A percentile compares a stretch with the other conserved stretches of the same genome.
These are phyloP conservation scores for Heliosperma pusillum DNA, from an alignment of 148 eudicot species.

Conservation along the genomic window DNA sequence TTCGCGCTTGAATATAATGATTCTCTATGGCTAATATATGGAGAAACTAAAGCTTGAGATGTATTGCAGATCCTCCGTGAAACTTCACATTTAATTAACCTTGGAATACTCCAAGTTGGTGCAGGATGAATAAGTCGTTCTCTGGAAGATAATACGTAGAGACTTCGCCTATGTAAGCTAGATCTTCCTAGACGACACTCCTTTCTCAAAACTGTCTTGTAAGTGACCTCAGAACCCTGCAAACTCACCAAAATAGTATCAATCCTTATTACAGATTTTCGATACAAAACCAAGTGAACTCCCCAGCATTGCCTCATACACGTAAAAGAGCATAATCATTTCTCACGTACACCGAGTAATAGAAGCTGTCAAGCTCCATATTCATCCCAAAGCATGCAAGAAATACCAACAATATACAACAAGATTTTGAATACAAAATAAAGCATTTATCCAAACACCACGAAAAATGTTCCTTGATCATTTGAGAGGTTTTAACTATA, in stretches of 20 bases:
- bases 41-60: constrained; percentile 24
- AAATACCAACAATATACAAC: background rate
- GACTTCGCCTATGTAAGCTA: constrained; percentile 29
- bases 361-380: background rate
- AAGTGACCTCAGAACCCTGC: constrained; percentile 51
- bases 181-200: constrained; percentile 23
- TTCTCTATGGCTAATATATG: constrained; percentile 35
- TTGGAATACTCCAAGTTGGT: constrained; percentile 25
- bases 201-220: constrained; percentile 30
- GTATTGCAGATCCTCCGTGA: constrained; percentile 25
- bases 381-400: background rate
- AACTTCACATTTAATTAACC: constrained; percentile 28
- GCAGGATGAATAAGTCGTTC: constrained; percentile 25
- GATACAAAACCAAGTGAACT: background rate
- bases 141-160: constrained; percentile 25
- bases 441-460: background rate
- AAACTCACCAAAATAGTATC: constrained; percentile 13
- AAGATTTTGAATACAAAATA: background rate
- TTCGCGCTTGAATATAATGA: constrained; percentile 26
- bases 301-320: background rate
- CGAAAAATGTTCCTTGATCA: background rate
- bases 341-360: background rate
- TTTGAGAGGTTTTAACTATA: background rate
- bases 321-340: no score
- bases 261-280: background rate